phyloP scores from a whole-genome alignment of 768 basidiomycete genomes.

The Mycena vulgaris region DNA sequence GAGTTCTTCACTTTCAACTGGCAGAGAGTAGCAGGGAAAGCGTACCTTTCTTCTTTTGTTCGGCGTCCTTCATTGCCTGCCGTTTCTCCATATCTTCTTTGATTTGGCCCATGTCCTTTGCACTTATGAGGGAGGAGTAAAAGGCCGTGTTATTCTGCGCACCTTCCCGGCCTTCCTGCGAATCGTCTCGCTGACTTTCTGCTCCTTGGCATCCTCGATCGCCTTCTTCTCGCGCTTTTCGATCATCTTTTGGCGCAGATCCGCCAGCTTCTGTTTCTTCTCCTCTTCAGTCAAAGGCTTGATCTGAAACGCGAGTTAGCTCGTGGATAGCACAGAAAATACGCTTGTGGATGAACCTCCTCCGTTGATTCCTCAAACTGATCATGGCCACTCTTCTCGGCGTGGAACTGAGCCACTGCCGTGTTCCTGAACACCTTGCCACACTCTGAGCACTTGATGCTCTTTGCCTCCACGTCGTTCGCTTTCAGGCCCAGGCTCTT shows the following conservation, averaged over 20 bases:
- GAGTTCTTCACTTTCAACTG: neutral
- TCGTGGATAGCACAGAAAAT: slow-evolving; percentile 27
- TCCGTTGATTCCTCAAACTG: slow-evolving; percentile 97
- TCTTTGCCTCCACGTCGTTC: slow-evolving; percentile 79
- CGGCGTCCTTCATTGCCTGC: slow-evolving; percentile 87
- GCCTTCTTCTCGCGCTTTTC: slow-evolving; percentile 85
- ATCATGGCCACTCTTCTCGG: slow-evolving; percentile 95
- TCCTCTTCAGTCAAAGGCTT: slow-evolving; percentile 97
- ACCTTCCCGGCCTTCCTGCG: slow-evolving; percentile 91
- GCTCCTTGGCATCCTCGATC: slow-evolving; percentile 80
- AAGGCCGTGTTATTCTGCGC: slow-evolving; percentile 24
- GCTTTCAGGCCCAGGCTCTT: slow-evolving; percentile 62
- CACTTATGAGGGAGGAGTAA: neutral
- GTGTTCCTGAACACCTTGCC: slow-evolving; percentile 81
- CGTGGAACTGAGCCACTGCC: slow-evolving; percentile 92
- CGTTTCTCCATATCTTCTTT: slow-evolving; percentile 85
- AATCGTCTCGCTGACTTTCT: slow-evolving; percentile 81
- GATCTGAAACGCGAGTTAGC: slow-evolving; percentile 64
- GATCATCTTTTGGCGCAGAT: slow-evolving; percentile 84
- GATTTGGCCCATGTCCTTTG: slow-evolving; percentile 78
- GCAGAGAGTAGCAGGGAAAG: slow-evolving; percentile 5
- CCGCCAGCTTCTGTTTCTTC: slow-evolving; percentile 84
- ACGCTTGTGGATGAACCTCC: slow-evolving; percentile 67
- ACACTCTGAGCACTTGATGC: slow-evolving; percentile 88
- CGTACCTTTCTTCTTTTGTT: slow-evolving; percentile 83